A percentile compares a stretch with the other conserved stretches of the same genome.
Evolutionary conservation across 805 yeast species (phyloP).

Genomic region (Candida sphagnicola): DNA sequence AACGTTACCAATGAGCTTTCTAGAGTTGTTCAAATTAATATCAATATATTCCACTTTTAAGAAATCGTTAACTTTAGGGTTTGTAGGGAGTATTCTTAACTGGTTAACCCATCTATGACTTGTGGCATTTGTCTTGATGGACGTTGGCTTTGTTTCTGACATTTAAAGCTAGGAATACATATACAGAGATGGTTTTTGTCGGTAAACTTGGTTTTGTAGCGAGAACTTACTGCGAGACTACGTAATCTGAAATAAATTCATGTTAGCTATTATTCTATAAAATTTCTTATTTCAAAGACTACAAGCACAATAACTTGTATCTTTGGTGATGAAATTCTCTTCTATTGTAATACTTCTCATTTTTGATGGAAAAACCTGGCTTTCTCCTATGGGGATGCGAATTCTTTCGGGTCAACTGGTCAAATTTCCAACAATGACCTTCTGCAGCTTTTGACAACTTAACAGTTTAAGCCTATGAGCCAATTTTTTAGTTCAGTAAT

Average conservation of each 20-base stretch:
- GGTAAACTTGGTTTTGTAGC: too few species aligned
- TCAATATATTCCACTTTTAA: constrained; percentile 34
- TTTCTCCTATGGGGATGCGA: too few species aligned
- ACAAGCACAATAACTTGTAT: too few species aligned
- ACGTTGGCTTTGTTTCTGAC: neutral
- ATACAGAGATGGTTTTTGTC: too few species aligned
- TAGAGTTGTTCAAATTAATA: constrained; percentile 34
- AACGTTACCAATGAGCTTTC: constrained; percentile 26
- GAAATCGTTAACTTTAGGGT: constrained; percentile 26
- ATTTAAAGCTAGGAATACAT: neutral
- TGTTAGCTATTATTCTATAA: too few species aligned
- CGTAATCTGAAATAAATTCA: too few species aligned
- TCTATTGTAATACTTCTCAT: too few species aligned
- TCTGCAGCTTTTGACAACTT: neutral
- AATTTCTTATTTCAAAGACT: too few species aligned
- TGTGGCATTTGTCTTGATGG: neutral
- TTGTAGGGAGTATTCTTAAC: constrained; percentile 31
- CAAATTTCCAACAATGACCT: constrained; percentile 29
- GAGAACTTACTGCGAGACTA: too few species aligned
- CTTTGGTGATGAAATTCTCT: too few species aligned
- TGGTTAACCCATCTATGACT: constrained; percentile 20
- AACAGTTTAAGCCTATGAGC: constrained; percentile 12
- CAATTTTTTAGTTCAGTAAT: constrained; percentile 26
- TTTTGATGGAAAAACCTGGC: too few species aligned
- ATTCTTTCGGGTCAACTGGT: constrained; percentile 17